Percentiles rank a stretch among this genome's conserved stretches.
Evolutionary conservation across 169 alveolate species (phyloP).

Genomic region (Cystoisospora suis): DNA sequence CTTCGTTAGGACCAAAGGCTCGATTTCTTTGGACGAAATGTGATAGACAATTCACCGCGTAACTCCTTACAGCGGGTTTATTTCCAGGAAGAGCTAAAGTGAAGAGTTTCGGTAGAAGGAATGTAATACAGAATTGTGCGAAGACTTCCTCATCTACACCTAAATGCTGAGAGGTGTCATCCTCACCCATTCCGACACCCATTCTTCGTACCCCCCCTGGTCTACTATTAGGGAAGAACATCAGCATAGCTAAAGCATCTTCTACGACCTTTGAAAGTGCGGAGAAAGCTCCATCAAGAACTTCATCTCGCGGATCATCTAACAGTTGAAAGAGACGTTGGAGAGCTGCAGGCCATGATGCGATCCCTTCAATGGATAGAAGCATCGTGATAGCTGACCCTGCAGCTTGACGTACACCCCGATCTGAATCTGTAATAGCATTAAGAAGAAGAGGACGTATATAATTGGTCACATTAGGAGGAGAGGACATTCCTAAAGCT

Average conservation of each 20-base stretch:
- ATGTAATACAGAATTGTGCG: constrained; percentile 68
- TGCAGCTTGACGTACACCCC: constrained; percentile 75
- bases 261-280: constrained; percentile 74
- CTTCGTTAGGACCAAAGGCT: constrained; percentile 61
- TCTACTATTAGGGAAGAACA: background rate
- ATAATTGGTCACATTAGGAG: background rate
- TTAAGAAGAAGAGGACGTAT: constrained; percentile 1
- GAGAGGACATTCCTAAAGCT: constrained; percentile 67
- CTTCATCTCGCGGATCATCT: constrained; percentile 74
- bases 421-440: background rate
- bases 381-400: constrained; percentile 78
- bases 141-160: constrained; percentile 68
- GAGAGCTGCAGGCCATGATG: constrained; percentile 75
- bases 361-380: constrained; percentile 76
- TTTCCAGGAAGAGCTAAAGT: constrained; percentile 59
- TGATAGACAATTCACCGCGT: constrained; percentile 68
- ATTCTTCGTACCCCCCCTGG: background rate
- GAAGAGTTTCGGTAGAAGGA: constrained; percentile 64
- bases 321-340: constrained; percentile 71
- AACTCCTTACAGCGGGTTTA: constrained; percentile 54
- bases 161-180: constrained; percentile 34
- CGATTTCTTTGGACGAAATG: constrained; percentile 51
- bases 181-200: background rate
- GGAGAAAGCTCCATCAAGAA: constrained; percentile 77
- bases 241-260: constrained; percentile 66